phyloP scores from a whole-genome alignment of 2,329 filamentous ascomycete genomes.

The Elsinoe ampelina region DNA sequence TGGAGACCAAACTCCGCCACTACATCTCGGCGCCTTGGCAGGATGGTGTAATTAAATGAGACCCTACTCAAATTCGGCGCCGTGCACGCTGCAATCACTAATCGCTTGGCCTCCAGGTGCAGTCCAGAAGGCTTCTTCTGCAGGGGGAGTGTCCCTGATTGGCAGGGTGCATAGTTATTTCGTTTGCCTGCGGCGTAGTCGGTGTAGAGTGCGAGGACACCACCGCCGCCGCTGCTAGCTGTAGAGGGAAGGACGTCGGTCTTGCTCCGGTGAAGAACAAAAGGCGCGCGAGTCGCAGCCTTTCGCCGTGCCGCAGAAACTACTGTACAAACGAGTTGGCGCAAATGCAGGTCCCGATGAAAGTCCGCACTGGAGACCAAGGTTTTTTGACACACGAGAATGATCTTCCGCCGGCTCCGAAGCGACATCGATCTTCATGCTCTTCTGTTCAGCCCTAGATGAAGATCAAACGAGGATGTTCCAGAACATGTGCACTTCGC shows the following conservation, averaged over 20 bases:
- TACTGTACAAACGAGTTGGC: background rate
- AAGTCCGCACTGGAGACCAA: background rate
- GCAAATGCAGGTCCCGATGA: background rate
- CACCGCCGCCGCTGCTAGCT: background rate
- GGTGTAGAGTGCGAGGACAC: background rate
- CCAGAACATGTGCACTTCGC: background rate
- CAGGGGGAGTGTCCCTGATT: background rate
- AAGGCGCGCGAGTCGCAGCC: background rate
- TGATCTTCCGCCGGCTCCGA: background rate
- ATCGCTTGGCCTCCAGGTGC: background rate
- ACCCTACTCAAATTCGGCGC: background rate
- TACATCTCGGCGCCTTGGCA: background rate
- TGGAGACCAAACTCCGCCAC: background rate
- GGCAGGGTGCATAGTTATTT: background rate
- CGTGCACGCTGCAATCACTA: background rate
- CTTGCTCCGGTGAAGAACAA: too few species aligned
- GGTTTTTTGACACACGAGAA: background rate
- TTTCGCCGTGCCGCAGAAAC: background rate
- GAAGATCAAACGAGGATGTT: slow-evolving; percentile 1
- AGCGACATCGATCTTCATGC: background rate
- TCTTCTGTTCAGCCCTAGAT: background rate
- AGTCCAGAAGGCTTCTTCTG: background rate
- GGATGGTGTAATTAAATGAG: background rate
- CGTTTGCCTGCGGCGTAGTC: background rate
- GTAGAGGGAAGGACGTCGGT: background rate